A percentile compares a stretch with the other conserved stretches of the same genome.
Conservation (phyloP, 345 rosid species). For the Citrus trifoliata region DNA sequence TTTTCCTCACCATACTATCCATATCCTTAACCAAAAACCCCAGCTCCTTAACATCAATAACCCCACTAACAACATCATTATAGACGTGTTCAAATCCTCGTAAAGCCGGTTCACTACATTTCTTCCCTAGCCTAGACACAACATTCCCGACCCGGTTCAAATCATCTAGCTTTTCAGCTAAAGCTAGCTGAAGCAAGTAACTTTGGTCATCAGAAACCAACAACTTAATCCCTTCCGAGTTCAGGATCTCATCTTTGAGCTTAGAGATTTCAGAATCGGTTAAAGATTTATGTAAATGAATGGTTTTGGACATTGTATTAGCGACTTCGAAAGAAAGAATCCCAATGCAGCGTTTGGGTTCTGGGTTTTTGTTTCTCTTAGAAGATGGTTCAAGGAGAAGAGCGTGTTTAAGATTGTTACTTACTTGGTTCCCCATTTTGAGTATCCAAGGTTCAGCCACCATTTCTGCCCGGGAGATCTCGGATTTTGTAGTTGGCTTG, state of each 20-base stretch:
- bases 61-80: conserved; percentile 70
- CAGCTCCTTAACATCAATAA: conserved; percentile 71
- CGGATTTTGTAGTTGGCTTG: neutral
- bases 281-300: conserved; percentile 81
- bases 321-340: conserved; percentile 96
- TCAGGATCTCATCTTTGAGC: conserved; percentile 70
- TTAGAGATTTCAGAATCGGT: conserved; percentile 67
- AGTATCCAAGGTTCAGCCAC: conserved; percentile 95
- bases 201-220: conserved; percentile 65
- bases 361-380: conserved; percentile 30
- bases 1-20: conserved; percentile 86
- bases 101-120: conserved; percentile 81
- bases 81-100: conserved; percentile 97
- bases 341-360: conserved; percentile 54
- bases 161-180: conserved; percentile 89
- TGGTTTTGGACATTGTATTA: conserved; percentile 77
- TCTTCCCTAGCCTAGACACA: conserved; percentile 90
- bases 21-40: conserved; percentile 90
- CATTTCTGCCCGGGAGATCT: conserved; percentile 43
- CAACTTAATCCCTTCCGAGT: conserved; percentile 51
- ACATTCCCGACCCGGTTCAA: conserved; percentile 65
- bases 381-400: conserved; percentile 56
- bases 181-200: conserved; percentile 64
- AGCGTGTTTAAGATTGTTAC: conserved; percentile 81
- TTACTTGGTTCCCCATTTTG: conserved; percentile 96